Evolutionary conservation across 495 filamentous ascomycete genomes (phyloP).

Genomic region (Aspergillus wentii): DNA sequence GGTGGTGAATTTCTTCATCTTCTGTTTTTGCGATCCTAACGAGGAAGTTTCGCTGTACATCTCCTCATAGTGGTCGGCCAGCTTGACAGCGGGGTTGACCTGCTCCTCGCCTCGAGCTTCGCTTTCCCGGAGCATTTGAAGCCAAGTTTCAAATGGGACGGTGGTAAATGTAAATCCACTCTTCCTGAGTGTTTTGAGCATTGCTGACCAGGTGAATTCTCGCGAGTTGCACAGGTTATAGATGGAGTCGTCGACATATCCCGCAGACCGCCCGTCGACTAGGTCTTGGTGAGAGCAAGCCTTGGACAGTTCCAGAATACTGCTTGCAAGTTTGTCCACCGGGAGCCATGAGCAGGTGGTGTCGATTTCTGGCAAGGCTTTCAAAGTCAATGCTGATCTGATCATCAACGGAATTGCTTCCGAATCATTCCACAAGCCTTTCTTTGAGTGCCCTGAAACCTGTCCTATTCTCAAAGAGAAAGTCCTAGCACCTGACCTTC

Average conservation of each 20-base stretch:
- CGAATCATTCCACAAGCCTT: conserved; percentile 54
- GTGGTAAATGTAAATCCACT: conserved; percentile 43
- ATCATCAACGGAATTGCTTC: conserved; percentile 56
- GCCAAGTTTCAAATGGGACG: conserved; percentile 44
- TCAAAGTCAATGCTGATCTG: conserved; percentile 43
- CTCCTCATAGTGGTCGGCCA: conserved; percentile 49
- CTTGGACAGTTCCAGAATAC: conserved; percentile 42
- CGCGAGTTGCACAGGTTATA: conserved; percentile 51
- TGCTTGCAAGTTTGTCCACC: conserved; percentile 47
- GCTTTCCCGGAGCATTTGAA: conserved; percentile 36
- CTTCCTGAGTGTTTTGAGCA: conserved; percentile 40
- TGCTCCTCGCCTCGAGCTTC: conserved; percentile 40
- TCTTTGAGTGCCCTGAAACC: conserved; percentile 47
- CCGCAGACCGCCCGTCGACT: neutral
- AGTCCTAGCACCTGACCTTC: conserved; percentile 27
- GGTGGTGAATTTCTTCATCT: conserved; percentile 20
- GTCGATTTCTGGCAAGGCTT: conserved; percentile 43
- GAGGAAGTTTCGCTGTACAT: conserved; percentile 17
- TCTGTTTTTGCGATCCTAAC: neutral
- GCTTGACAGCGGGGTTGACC: conserved; percentile 54
- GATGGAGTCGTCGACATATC: conserved; percentile 27
- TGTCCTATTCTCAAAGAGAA: conserved; percentile 56
- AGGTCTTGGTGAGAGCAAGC: conserved; percentile 13
- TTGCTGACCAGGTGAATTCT: conserved; percentile 46
- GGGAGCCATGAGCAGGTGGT: conserved; percentile 49